A percentile compares a stretch with the other conserved stretches of the same genome.
These are phyloP conservation scores for Lyophyllum decastes DNA, from an alignment of 768 basidiomycete species.

Conservation along the genomic window DNA sequence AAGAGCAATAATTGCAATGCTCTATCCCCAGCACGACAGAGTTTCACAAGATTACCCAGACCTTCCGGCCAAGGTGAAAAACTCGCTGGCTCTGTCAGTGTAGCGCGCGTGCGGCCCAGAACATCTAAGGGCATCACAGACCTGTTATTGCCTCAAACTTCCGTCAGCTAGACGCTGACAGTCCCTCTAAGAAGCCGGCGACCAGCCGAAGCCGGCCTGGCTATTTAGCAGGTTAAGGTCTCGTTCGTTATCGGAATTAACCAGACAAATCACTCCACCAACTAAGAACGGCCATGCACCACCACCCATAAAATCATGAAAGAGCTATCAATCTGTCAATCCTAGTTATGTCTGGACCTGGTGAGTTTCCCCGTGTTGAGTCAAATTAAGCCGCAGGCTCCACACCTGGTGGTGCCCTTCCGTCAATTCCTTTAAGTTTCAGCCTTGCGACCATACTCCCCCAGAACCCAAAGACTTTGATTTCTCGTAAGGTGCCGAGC, in stretches of 20 bases:
- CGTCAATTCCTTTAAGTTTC: slow-evolving; percentile 86
- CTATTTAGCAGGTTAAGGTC: slow-evolving; percentile 42
- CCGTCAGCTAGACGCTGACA: not conserved
- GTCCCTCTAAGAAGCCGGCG: not conserved
- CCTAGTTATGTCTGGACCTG: slow-evolving; percentile 39
- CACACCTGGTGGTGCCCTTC: slow-evolving; percentile 78
- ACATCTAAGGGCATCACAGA: not conserved
- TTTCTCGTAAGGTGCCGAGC: no score
- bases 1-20: slow-evolving; percentile 92
- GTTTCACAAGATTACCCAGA: slow-evolving; percentile 44
- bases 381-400: slow-evolving; percentile 76
- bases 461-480: no score
- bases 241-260: slow-evolving; percentile 96
- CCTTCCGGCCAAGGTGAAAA: slow-evolving; percentile 21
- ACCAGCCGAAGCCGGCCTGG: slow-evolving; percentile 13
- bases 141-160: not conserved
- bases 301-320: slow-evolving; percentile 79
- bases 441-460: slow-evolving; percentile 50
- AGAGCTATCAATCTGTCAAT: slow-evolving; percentile 76
- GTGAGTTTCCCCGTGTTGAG: slow-evolving; percentile 76
- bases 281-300: slow-evolving; percentile 91
- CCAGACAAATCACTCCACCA: slow-evolving; percentile 95
- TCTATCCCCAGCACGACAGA: slow-evolving; percentile 48
- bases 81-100: slow-evolving; percentile 1
- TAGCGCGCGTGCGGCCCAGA: not conserved